Base-by-base conservation (phyloP, 306 rosid species). In the Astragalus membranaceus region DNA sequence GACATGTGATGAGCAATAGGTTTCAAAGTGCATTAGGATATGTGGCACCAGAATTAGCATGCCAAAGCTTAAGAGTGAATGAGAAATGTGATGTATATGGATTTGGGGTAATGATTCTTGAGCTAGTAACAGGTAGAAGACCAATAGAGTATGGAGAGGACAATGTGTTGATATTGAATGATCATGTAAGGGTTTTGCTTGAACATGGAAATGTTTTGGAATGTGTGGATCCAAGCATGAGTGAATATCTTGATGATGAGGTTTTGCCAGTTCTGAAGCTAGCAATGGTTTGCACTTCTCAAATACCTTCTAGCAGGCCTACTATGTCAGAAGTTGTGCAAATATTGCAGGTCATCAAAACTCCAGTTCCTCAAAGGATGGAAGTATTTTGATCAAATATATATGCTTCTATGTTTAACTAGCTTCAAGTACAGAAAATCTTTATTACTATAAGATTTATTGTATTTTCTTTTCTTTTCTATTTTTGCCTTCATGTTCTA, bases 121-220 rank as follows among this genome's bases (percentile, higher is more conserved):
- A 91, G 84, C 37, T 91, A 3, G 96, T 88, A 66, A 91, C 96
- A 0, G 97, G 97, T 29, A 83, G 88, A 49, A 88, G 96, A 76
- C 96, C 93, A 4, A 89, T 91, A 64, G 97, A 91, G 46, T 88
- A 88, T 48, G 97, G 93, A 36, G 96, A 91, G 59, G 96, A 91
- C 59, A 88, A 87, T 75, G 90, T 87, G 43, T 78, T 88, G 74
- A 88, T 91, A 76, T 48, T 88, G 73, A 87, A 79, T 29, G 96
- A 88, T 15, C 96, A 87, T 77, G 96, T 88, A 2, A 87, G 88
- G 50, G 88, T 83, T 36, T 52, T 87, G 70, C 88, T 91, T 23
- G 96, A 91, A 52, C 87, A 88, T 69, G 92, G 93, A 8, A 86
- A 88, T 87, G 91, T 79, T 30, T 73, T 88, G 74, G 97, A 85